phyloP scores from a whole-genome alignment of 2,329 filamentous ascomycete genomes.

The Penicillium sp. region DNA sequence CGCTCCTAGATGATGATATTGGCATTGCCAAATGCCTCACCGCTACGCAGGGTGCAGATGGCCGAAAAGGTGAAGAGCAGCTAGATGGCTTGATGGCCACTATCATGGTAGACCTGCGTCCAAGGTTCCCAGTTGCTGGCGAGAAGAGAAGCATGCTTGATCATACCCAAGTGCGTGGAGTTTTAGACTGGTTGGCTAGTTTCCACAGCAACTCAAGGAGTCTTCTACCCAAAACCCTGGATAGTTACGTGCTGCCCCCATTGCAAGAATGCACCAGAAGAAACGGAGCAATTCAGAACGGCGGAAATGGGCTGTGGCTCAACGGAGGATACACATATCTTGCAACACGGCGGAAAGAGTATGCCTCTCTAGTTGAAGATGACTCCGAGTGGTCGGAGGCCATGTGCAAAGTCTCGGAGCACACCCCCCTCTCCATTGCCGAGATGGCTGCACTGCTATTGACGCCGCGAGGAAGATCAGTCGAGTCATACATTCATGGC shows the following conservation, averaged over 20 bases:
- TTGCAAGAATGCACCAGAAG: constrained; percentile 52
- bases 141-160: constrained; percentile 45
- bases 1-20: constrained; percentile 46
- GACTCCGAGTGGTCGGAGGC: constrained; percentile 57
- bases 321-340: constrained; percentile 72
- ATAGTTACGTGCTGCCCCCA: constrained; percentile 49
- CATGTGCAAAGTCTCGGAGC: constrained; percentile 46
- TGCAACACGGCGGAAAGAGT: constrained; percentile 62
- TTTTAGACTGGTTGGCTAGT: constrained; percentile 62
- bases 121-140: constrained; percentile 56
- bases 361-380: constrained; percentile 50
- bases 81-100: constrained; percentile 50
- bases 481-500: constrained; percentile 65
- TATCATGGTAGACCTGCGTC: constrained; percentile 59
- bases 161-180: constrained; percentile 51
- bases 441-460: constrained; percentile 57
- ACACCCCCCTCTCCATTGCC: constrained; percentile 42
- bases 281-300: constrained; percentile 20
- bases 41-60: constrained; percentile 39
- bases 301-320: constrained; percentile 53
- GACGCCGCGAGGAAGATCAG: constrained; percentile 46
- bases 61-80: constrained; percentile 26
- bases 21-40: constrained; percentile 55
- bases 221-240: constrained; percentile 28
- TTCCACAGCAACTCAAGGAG: constrained; percentile 62